Evolutionary conservation across 805 yeast genomes (phyloP).

Genomic region (Lachancea quebecensis): DNA sequence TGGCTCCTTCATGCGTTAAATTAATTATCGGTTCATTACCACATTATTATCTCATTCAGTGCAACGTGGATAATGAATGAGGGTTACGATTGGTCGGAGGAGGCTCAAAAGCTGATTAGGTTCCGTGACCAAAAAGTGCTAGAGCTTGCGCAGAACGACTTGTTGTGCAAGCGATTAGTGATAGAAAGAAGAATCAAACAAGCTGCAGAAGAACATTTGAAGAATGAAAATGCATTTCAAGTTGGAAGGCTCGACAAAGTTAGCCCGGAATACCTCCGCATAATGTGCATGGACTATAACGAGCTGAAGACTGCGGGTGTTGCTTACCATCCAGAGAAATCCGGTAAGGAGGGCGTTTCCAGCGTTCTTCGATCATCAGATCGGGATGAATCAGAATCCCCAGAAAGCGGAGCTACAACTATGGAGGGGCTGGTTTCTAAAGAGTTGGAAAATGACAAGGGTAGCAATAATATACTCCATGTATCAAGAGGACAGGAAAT

Average conservation of each 20-base stretch:
- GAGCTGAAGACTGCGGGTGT: slow-evolving; percentile 7
- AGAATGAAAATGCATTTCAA: slow-evolving; percentile 17
- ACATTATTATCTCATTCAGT: neutral
- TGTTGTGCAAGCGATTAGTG: slow-evolving; percentile 9
- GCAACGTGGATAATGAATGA: neutral
- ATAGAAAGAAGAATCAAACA: slow-evolving; percentile 17
- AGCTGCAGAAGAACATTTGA: slow-evolving; percentile 13
- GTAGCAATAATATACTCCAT: slow-evolving; percentile 4
- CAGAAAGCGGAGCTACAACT: slow-evolving; percentile 10
- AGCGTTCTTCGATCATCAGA: neutral
- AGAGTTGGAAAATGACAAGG: slow-evolving; percentile 13
- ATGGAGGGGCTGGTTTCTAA: slow-evolving; percentile 19
- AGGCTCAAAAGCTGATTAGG: slow-evolving; percentile 2
- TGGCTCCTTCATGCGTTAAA: no score
- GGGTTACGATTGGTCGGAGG: neutral
- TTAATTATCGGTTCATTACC: no score
- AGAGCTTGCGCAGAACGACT: slow-evolving; percentile 4
- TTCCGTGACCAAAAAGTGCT: slow-evolving; percentile 12
- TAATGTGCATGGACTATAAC: slow-evolving; percentile 5
- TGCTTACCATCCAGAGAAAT: slow-evolving; percentile 11
- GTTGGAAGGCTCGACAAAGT: slow-evolving; percentile 25
- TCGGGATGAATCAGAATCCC: neutral
- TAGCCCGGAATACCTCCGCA: slow-evolving; percentile 7
- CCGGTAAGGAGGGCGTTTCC: neutral
- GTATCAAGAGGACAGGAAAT: slow-evolving; percentile 2